Percentiles rank a stretch among this genome's conserved stretches.
phyloP scores from a whole-genome alignment of 192 early-diverging fungal genomes.

The Thamnidium elegans region DNA sequence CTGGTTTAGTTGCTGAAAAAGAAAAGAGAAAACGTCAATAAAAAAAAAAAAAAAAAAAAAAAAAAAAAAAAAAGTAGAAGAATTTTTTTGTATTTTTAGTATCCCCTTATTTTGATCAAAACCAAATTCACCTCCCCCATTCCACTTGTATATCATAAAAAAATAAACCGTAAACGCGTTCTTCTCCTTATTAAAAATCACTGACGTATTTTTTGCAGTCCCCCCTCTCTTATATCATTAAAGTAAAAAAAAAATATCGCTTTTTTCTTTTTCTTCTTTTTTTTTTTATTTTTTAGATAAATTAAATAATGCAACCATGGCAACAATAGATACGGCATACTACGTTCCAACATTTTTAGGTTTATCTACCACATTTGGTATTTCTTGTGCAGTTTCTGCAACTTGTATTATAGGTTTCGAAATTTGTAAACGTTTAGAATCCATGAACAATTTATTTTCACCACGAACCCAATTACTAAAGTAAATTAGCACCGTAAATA shows the following conservation, averaged over 20 bases:
- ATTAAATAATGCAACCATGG: slow-evolving; percentile 27
- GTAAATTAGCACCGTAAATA: background rate
- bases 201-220: too few species aligned
- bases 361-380: slow-evolving; percentile 49
- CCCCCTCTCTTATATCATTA: too few species aligned
- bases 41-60: too few species aligned
- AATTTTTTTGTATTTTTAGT: too few species aligned
- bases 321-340: slow-evolving; percentile 42
- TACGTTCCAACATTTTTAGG: slow-evolving; percentile 50
- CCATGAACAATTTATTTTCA: slow-evolving; percentile 48
- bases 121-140: too few species aligned
- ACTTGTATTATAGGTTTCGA: slow-evolving; percentile 51
- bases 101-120: too few species aligned
- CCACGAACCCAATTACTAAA: slow-evolving; percentile 40
- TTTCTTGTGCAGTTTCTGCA: slow-evolving; percentile 42
- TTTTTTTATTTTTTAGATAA: background rate
- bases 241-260: too few species aligned
- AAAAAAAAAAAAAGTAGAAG: too few species aligned
- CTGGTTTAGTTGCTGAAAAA: slow-evolving; percentile 32
- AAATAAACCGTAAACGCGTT: too few species aligned
- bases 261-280: background rate
- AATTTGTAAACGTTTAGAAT: slow-evolving; percentile 45
- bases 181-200: too few species aligned
- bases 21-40: slow-evolving; percentile 23
- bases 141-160: too few species aligned